Evolutionary conservation across 495 filamentous ascomycete species (phyloP), one percentile per base, ranked within the genome.

Genomic region (Aspergillus cavernicola): DNA sequence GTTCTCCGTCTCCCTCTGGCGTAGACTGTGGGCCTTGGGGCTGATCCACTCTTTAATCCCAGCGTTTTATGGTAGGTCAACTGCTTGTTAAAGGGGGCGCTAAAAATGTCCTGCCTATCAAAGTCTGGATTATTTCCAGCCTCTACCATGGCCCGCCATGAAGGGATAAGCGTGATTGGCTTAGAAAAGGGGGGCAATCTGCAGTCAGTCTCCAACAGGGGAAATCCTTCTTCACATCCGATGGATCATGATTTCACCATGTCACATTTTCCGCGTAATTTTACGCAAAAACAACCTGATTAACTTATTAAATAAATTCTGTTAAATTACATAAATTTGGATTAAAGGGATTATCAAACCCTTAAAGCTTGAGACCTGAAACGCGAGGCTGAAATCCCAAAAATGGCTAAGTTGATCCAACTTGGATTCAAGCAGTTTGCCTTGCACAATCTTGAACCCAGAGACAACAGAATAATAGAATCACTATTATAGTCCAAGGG

Each of bases 81-180:
- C 4, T 23, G 9, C 41, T 39, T 18, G 31, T 41, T 15, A 15
- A 36, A 26, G 7, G 33, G n/a, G 46, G 46, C n/a, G 41, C 41
- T 44, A 46, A 46, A 12, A 46, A 18, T 35, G 29, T 16, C 29
- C 28, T 33, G 16, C 28, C 28, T 46, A 46, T 35, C 2, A 35
- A 19, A 22, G 33, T 16, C 28, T 45, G 16, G 42, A 31, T 45
- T 31, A 11, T 32, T 45, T 42, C 39, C 39, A 42, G 39, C 24
- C 41, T 29, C 41, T 24, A 12, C 12, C 15, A n/a, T 9, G 24
- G 24, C 13, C 33, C 9, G 50, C 47, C 43, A 48, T 43, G 54
- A 51, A 45, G 38, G 24, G 55, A 41, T 47, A 48, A 42, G 48
- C 42, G 29, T 55, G 43, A 55, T 55, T 55, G 45, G 53, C 29